phyloP scores from a whole-genome alignment of 441 rosid species.

The Eutrema salsugineum region DNA sequence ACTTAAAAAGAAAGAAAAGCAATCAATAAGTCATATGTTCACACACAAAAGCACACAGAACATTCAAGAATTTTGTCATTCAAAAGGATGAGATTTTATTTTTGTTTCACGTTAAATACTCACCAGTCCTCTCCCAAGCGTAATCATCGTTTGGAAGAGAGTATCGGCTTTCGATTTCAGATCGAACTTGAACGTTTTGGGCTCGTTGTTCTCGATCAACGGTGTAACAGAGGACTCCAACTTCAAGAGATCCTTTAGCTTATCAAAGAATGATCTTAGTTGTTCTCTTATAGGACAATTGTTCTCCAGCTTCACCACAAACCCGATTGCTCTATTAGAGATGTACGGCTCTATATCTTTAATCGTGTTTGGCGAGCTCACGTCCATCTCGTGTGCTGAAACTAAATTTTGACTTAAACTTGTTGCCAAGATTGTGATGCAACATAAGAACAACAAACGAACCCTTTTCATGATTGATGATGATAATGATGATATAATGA shows the following conservation, averaged over 20 bases:
- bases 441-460: constrained; percentile 19
- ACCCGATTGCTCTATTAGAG: constrained; percentile 13
- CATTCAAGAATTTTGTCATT: too few relatives aligned
- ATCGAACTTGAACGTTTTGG: constrained; percentile 3
- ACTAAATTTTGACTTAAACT: constrained; percentile 12
- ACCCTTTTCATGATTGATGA: constrained; percentile 12
- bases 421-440: constrained; percentile 15
- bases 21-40: background rate
- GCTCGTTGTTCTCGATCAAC: constrained; percentile 6
- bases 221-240: constrained; percentile 24
- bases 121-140: constrained; percentile 24
- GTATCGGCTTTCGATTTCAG: constrained; percentile 15
- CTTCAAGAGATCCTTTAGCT: constrained; percentile 23
- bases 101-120: background rate
- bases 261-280: constrained; percentile 16
- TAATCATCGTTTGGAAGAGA: constrained; percentile 18
- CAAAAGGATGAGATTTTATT: background rate
- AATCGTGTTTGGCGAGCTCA: constrained; percentile 6
- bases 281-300: constrained; percentile 18
- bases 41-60: background rate
- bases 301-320: constrained; percentile 21
- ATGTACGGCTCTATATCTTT: constrained; percentile 25
- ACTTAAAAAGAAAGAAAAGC: background rate
- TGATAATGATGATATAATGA: background rate
- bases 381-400: constrained; percentile 2